A percentile compares a stretch with the other conserved stretches of the same genome.
These are phyloP conservation scores for Boletus tomentosulus DNA, from an alignment of 768 basidiomycete genomes.

Conservation along the genomic window DNA sequence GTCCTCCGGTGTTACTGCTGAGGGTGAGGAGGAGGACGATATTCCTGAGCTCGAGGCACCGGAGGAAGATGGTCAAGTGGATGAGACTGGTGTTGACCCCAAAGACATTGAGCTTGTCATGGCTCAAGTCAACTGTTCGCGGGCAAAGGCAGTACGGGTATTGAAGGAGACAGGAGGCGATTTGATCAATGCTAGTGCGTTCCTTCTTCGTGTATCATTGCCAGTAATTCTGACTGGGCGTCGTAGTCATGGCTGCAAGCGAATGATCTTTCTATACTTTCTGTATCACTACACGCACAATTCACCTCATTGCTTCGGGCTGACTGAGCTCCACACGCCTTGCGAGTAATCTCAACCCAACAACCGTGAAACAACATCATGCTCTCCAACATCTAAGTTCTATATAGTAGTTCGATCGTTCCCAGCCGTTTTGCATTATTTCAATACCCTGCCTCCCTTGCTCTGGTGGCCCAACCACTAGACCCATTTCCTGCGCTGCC, in stretches of 20 bases:
- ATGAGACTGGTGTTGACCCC: slow-evolving; percentile 85
- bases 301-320: slow-evolving; percentile 14
- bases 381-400: slow-evolving; percentile 63
- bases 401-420: slow-evolving; percentile 84
- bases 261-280: slow-evolving; percentile 50
- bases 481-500: slow-evolving; percentile 56
- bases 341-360: slow-evolving; percentile 2
- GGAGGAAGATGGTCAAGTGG: slow-evolving; percentile 77
- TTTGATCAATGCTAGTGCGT: slow-evolving; percentile 94
- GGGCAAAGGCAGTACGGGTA: slow-evolving; percentile 87
- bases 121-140: slow-evolving; percentile 80
- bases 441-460: slow-evolving; percentile 46
- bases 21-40: slow-evolving; percentile 68
- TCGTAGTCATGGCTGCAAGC: slow-evolving; percentile 87
- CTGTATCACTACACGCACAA: slow-evolving; percentile 29
- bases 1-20: no score
- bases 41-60: slow-evolving; percentile 80
- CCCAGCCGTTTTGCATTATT: slow-evolving; percentile 76
- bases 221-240: slow-evolving; percentile 11
- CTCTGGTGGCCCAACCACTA: slow-evolving; percentile 44
- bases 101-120: slow-evolving; percentile 97
- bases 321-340: neutral
- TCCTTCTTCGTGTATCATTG: neutral
- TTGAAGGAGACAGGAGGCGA: slow-evolving; percentile 92
- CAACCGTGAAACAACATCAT: slow-evolving; percentile 17